Conservation (phyloP, 2,329 filamentous ascomycete genomes). For the Fragosphaeria purpurea region DNA sequence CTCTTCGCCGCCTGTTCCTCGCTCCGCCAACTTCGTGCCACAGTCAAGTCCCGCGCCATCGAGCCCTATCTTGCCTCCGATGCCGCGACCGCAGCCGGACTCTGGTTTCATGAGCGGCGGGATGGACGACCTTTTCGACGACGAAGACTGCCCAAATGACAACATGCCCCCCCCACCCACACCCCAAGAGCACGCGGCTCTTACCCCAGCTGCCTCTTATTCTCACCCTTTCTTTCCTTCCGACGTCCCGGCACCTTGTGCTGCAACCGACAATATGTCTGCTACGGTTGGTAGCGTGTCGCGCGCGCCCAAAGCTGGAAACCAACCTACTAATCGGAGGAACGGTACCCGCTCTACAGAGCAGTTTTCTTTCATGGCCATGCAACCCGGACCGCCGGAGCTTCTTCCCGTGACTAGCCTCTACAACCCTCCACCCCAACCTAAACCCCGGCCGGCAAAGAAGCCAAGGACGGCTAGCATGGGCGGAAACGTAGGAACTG, state of each 20-base stretch:
- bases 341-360: slow-evolving; percentile 14
- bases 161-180: slow-evolving; percentile 4
- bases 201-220: slow-evolving; percentile 3
- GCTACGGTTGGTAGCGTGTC: neutral
- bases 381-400: slow-evolving; percentile 33
- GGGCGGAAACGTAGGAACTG: neutral
- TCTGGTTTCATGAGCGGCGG: slow-evolving; percentile 82
- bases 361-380: slow-evolving; percentile 28
- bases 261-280: neutral
- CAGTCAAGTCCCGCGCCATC: slow-evolving; percentile 59
- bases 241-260: neutral
- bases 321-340: slow-evolving; percentile 17
- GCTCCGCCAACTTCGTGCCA: slow-evolving; percentile 40
- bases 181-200: slow-evolving; percentile 1
- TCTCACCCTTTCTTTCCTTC: slow-evolving; percentile 1
- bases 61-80: slow-evolving; percentile 64
- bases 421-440: slow-evolving; percentile 26
- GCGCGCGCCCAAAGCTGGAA: slow-evolving; percentile 11
- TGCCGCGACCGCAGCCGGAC: slow-evolving; percentile 53
- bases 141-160: slow-evolving; percentile 33
- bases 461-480: slow-evolving; percentile 1
- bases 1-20: slow-evolving; percentile 79
- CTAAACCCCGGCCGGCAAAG: slow-evolving; percentile 6
- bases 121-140: slow-evolving; percentile 58
- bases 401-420: slow-evolving; percentile 32